A percentile compares a stretch with the other conserved stretches of the same genome.
Evolutionary conservation across 2,329 filamentous ascomycete species (phyloP).

Genomic region (Shiraia bambusicola): DNA sequence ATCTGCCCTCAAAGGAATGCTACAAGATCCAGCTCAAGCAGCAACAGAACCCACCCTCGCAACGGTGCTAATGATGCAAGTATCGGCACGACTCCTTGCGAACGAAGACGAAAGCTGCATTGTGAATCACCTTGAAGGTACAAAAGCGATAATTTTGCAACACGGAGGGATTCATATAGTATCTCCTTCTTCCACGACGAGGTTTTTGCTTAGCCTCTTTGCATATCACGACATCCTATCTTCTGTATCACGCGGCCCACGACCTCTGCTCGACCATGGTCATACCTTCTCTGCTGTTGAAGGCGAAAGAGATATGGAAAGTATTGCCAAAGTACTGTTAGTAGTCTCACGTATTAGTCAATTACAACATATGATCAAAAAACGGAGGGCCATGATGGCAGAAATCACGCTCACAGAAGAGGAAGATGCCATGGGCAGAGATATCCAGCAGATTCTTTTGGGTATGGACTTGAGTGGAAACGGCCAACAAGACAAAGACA

Average conservation of each 20-base stretch:
- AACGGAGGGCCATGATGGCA: conserved; percentile 4
- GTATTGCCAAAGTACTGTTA: conserved; percentile 29
- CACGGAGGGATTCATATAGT: conserved; percentile 10
- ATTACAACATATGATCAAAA: conserved; percentile 24
- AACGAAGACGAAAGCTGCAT: conserved; percentile 27
- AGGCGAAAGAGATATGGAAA: conserved; percentile 21
- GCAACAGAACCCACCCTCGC: conserved; percentile 28
- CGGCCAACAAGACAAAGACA: background rate
- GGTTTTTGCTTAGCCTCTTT: conserved; percentile 33
- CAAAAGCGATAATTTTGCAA: conserved; percentile 33
- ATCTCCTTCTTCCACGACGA: conserved; percentile 20
- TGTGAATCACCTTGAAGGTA: conserved; percentile 34
- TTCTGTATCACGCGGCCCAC: conserved; percentile 30
- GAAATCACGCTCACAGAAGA: conserved; percentile 15
- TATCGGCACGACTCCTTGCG: conserved; percentile 31
- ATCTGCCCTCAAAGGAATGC: conserved; percentile 24
- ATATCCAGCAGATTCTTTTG: conserved; percentile 21
- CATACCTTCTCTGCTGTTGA: conserved; percentile 27
- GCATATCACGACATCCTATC: conserved; percentile 39
- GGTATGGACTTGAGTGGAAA: conserved; percentile 18
- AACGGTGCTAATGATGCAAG: conserved; percentile 39
- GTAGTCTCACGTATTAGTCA: conserved; percentile 32
- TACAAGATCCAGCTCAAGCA: conserved; percentile 22
- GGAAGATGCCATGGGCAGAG: conserved; percentile 20
- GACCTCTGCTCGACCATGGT: conserved; percentile 25